Evolutionary conservation across 1,284 basidiomycete species (phyloP).

Genomic region (Leccinum variabile): DNA sequence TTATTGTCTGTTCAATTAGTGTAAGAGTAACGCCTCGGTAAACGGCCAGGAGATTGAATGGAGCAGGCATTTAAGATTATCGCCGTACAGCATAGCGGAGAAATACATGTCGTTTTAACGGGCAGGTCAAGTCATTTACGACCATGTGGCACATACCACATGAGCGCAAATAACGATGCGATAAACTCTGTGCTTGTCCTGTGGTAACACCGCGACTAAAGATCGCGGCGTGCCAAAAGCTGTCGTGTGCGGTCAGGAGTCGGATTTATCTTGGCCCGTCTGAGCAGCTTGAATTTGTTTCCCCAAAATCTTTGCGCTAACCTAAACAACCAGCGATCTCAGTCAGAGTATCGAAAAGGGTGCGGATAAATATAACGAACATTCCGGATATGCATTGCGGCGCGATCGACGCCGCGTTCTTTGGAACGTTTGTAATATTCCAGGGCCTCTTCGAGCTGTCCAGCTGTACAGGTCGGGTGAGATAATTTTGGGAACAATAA

Average conservation of each 20-base stretch:
- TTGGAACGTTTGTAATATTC: conserved; percentile 79
- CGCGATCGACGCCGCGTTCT: conserved; percentile 75
- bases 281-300: conserved; percentile 52
- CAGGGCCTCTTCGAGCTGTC: conserved; percentile 78
- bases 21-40: conserved; percentile 28
- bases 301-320: conserved; percentile 80
- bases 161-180: conserved; percentile 14
- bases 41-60: conserved; percentile 33
- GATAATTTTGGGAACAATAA: conserved; percentile 36
- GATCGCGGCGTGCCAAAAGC: conserved; percentile 5
- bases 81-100: conserved; percentile 12
- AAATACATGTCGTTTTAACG: conserved; percentile 12
- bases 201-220: conserved; percentile 12
- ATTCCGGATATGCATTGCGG: conserved; percentile 84
- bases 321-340: conserved; percentile 42
- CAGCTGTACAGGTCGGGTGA: conserved; percentile 50
- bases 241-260: conserved; percentile 24
- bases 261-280: conserved; percentile 35
- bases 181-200: conserved; percentile 19
- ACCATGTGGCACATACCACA: conserved; percentile 8
- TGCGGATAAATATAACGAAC: conserved; percentile 42
- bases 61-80: conserved; percentile 27
- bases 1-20: conserved; percentile 24
- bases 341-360: conserved; percentile 17
- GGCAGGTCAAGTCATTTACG: conserved; percentile 15